Evolutionary conservation across 805 yeast species (phyloP), one percentile per base, ranked within the genome.

Genomic region (Babjeviella inositovora): DNA sequence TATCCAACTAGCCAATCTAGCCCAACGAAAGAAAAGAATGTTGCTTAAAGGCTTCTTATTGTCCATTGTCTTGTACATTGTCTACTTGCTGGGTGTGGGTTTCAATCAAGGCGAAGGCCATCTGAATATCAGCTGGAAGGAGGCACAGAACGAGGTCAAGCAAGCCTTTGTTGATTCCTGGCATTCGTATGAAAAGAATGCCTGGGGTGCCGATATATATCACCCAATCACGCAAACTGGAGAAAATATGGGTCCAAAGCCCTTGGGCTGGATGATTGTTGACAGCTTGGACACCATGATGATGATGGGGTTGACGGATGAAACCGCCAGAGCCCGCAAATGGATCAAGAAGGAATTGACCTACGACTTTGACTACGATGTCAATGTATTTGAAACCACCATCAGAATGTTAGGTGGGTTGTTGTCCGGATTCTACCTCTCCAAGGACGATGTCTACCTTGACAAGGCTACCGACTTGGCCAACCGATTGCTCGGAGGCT

Each of bases 401-500:
- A 84, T 81, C 32, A 61, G 95, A 41, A 81, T 85, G 92, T 52
- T 85, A 13, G 96, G 96, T 20, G 96, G 96, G 0, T 54, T 85
- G n/a, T 50, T 85, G 23, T 74, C 93, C 3, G 93, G 93, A 0
- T 68, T 66, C 39, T 72, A 79, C 32, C 47, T 81, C 14, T 62
- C 85, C 2, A 50, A 59, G 8, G 85, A 77, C 34, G 77, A 70
- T 22, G 28, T 77, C 25, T 81, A 70, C 38, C 53, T 82, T 25
- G 80, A 79, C 31, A 73, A 72, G 39, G 94, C 95, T 2, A 66
- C 60, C 6, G 79, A 72, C 37, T 58, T 84, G 33, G 95, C 81
- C n/a, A 66, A 73, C 36, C 60, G 80, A 14, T 39, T 84, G 23
- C 28, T 70, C 11, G 75, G 77, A 2, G 81, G 82, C 0, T 82